Percentiles rank a stretch among this genome's conserved stretches.
phyloP scores from a whole-genome alignment of 1,284 basidiomycete species.

The Pholiota adiposa region DNA sequence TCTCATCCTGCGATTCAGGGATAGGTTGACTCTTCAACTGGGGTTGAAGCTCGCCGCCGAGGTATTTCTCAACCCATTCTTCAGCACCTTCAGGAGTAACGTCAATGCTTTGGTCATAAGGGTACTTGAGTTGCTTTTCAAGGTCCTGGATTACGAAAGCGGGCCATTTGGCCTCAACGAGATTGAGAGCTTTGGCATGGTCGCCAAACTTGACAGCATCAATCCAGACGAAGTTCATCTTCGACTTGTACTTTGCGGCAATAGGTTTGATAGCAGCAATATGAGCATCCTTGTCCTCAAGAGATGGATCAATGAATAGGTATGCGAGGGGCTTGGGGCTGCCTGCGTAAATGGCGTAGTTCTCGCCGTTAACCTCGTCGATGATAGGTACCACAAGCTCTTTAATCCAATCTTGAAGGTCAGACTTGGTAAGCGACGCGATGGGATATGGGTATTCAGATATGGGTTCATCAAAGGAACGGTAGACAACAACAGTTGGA shows the following conservation, averaged over 20 bases:
- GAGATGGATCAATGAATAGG: conserved; percentile 88
- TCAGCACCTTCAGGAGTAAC: conserved; percentile 61
- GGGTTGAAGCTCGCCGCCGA: conserved; percentile 78
- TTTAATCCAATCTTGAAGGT: conserved; percentile 80
- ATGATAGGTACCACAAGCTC: conserved; percentile 89
- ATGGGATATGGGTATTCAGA: conserved; percentile 75
- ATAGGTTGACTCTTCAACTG: conserved; percentile 91
- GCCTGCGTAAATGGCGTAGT: conserved; percentile 87
- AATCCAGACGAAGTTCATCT: conserved; percentile 98
- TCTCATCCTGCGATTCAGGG: conserved; percentile 83
- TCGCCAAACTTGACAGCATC: conserved; percentile 95
- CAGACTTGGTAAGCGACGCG: conserved; percentile 56
- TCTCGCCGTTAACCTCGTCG: conserved; percentile 94
- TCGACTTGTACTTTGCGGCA: conserved; percentile 82
- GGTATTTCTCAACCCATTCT: conserved; percentile 69
- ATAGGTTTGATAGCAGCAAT: conserved; percentile 77
- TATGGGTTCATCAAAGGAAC: conserved; percentile 88
- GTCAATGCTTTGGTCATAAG: conserved; percentile 73
- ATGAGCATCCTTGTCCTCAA: conserved; percentile 67
- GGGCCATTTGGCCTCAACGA: conserved; percentile 87
- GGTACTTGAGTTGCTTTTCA: conserved; percentile 86
- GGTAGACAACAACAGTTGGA: conserved; percentile 92
- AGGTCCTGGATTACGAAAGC: conserved; percentile 94
- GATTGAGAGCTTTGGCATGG: conserved; percentile 95
- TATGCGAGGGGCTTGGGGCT: conserved; percentile 92